Evolutionary conservation across 2,329 filamentous ascomycete species (phyloP).

Genomic region (Diaporthe australafricana): DNA sequence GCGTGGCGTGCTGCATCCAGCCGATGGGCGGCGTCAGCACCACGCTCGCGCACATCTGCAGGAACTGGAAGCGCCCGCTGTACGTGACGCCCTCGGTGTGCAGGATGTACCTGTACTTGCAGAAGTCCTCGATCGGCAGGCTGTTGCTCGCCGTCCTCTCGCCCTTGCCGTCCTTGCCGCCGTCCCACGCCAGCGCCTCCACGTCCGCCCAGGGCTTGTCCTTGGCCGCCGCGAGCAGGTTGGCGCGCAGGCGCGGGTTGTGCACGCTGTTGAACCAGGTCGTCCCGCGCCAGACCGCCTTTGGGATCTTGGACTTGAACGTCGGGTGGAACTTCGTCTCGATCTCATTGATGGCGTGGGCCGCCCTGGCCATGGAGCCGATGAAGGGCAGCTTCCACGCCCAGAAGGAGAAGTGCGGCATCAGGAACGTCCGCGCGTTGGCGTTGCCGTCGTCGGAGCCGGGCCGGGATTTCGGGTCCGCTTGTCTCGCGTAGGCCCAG

Average conservation of each 20-base stretch:
- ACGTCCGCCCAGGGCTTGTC: constrained; percentile 61
- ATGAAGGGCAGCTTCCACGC: constrained; percentile 64
- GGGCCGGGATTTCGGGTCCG: constrained; percentile 47
- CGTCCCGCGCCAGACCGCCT: constrained; percentile 64
- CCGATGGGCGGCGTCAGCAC: constrained; percentile 59
- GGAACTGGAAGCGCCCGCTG: constrained; percentile 62
- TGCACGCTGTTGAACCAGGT: constrained; percentile 60
- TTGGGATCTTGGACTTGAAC: constrained; percentile 51
- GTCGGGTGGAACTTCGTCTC: constrained; percentile 44
- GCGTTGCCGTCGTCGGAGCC: constrained; percentile 39
- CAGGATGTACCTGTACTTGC: constrained; percentile 61
- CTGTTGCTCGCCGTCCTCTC: constrained; percentile 55
- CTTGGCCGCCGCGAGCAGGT: constrained; percentile 50
- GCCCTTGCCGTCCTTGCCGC: constrained; percentile 36
- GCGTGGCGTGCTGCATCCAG: constrained; percentile 63
- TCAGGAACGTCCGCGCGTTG: constrained; percentile 56
- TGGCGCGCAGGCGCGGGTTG: constrained; percentile 53
- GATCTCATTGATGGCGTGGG: constrained; percentile 50
- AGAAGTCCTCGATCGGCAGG: constrained; percentile 62
- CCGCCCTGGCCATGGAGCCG: constrained; percentile 54
- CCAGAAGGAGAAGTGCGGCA: constrained; percentile 69
- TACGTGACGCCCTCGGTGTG: constrained; percentile 67
- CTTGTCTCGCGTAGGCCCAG: constrained; percentile 60
- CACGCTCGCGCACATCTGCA: constrained; percentile 62
- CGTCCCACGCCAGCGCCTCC: constrained; percentile 52